Base-by-base conservation (phyloP, 768 basidiomycete genomes). In the Mrakia gelida region DNA sequence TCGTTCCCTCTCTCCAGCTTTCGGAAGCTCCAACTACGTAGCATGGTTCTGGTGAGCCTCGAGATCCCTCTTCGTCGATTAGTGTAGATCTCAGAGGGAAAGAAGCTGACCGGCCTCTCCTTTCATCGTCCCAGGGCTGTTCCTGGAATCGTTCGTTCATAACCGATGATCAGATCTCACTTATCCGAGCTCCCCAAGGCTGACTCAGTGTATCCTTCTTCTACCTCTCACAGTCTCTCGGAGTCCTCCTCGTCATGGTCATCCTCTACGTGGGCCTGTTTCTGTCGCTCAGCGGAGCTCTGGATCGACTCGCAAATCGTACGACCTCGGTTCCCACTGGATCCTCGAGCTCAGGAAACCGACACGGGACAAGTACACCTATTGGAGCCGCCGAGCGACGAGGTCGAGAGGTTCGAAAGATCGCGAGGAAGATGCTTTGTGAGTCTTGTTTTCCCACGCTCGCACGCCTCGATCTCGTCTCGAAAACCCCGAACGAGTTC, bases 351-450 rank as follows among this genome's bases (percentile, higher is more conserved):
- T 70, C 67, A 21, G 67, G 34, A 52, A 52, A 52, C 18, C 49
- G 49, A 6, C 67, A 34, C 10, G 34, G 26, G 21, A 18, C 26
- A 16, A n/a, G 67, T 30, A 16, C 26, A 18, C 34, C 34, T 1
- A 15, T 43, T 9, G 41, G 38, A 18, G 26, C 34, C 6, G 38
- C 38, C 8, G 67, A 70, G 38, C 2, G 67, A 26, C 18, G 34
- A 11, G 67, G 67, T 26, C 34, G 34, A 13, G 67, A 70, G 67
- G 67, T 70, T 38, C 11, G 67, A 18, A 41, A 41, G 34, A 23
- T 70, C 4, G 67, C 67, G 21, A 43, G 34, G 38, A 70, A 70
- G 67, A 70, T 70, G 67, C 67, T 70, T 41, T 70, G 67, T 34
- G 34, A 16, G 18, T 18, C n/a, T 18, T 16, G 21, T 21, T 67